Conservation (phyloP, 2,329 filamentous ascomycete species). For the Cladosporium sp. region DNA sequence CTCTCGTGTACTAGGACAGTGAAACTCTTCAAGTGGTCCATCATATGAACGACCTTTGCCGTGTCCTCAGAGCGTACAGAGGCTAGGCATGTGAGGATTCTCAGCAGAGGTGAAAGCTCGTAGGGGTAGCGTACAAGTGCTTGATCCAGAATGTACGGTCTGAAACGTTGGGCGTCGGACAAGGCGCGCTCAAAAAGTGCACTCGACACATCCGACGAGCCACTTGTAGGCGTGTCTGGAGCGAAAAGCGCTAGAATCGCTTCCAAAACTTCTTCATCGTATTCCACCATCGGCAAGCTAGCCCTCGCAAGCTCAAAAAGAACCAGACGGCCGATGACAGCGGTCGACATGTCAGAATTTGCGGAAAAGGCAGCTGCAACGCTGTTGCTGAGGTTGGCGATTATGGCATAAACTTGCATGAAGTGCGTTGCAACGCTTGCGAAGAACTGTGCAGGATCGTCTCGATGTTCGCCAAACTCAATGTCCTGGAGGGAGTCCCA, state of each 20-base stretch:
- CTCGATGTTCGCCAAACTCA: constrained; percentile 28
- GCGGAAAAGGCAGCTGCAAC: constrained; percentile 44
- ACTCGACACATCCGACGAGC: constrained; percentile 1
- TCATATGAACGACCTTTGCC: constrained; percentile 48
- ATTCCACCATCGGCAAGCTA: constrained; percentile 61
- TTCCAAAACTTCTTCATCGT: constrained; percentile 64
- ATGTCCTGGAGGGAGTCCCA: constrained; percentile 19
- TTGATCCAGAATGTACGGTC: constrained; percentile 56
- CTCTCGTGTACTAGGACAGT: constrained; percentile 68
- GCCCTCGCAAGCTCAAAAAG: constrained; percentile 67
- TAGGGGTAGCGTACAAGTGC: constrained; percentile 76
- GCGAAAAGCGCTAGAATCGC: constrained; percentile 59
- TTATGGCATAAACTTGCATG: constrained; percentile 44
- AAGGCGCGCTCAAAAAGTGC: constrained; percentile 1
- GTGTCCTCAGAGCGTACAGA: constrained; percentile 12
- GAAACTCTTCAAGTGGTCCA: constrained; percentile 65
- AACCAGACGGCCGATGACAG: constrained; percentile 56
- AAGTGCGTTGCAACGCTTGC: constrained; percentile 42
- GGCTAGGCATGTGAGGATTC: constrained; percentile 22
- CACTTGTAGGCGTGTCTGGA: constrained; percentile 11
- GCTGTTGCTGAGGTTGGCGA: constrained; percentile 39
- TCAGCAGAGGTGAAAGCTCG: constrained; percentile 71
- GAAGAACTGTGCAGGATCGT: constrained; percentile 44
- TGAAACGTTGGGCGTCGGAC: constrained; percentile 46
- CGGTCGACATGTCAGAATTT: constrained; percentile 47